phyloP scores from a whole-genome alignment of 495 filamentous ascomycete species.

The Physcia stellaris region DNA sequence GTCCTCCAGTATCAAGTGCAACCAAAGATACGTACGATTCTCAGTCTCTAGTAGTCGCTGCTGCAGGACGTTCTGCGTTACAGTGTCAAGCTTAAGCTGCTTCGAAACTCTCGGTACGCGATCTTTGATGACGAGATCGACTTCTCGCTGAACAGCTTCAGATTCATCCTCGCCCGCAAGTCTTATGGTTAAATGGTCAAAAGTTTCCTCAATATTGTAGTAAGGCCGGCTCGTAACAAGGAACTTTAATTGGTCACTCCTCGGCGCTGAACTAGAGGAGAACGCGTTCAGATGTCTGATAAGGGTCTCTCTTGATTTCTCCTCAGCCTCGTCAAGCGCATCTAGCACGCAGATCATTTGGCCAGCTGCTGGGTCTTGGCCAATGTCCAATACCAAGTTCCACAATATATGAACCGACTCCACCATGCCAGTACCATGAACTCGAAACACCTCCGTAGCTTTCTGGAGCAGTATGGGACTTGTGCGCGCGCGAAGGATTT shows the following conservation, averaged over 20 bases:
- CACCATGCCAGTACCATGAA: conserved; percentile 21
- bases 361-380: conserved; percentile 23
- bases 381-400: conserved; percentile 22
- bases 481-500: conserved; percentile 22
- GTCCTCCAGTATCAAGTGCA: conserved; percentile 23
- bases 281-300: conserved; percentile 16
- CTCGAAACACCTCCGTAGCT: conserved; percentile 16
- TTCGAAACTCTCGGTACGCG: conserved; percentile 18
- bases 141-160: conserved; percentile 22
- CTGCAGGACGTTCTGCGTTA: conserved; percentile 17
- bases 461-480: conserved; percentile 18
- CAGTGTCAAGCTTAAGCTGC: conserved; percentile 4
- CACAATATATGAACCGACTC: conserved; percentile 26
- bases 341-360: conserved; percentile 33
- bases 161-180: conserved; percentile 26
- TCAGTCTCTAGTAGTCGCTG: conserved; percentile 22
- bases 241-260: conserved; percentile 21
- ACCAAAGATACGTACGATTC: conserved; percentile 38
- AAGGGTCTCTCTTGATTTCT: conserved; percentile 11
- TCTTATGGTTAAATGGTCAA: conserved; percentile 17
- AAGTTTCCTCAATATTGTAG: conserved; percentile 19
- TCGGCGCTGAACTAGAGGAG: conserved; percentile 7
- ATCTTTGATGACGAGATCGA: conserved; percentile 23
- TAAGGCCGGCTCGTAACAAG: conserved; percentile 32
- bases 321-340: conserved; percentile 29